These are phyloP conservation scores for Acidomyces sp. DNA, from an alignment of 495 filamentous ascomycete species.

Conservation along the genomic window DNA sequence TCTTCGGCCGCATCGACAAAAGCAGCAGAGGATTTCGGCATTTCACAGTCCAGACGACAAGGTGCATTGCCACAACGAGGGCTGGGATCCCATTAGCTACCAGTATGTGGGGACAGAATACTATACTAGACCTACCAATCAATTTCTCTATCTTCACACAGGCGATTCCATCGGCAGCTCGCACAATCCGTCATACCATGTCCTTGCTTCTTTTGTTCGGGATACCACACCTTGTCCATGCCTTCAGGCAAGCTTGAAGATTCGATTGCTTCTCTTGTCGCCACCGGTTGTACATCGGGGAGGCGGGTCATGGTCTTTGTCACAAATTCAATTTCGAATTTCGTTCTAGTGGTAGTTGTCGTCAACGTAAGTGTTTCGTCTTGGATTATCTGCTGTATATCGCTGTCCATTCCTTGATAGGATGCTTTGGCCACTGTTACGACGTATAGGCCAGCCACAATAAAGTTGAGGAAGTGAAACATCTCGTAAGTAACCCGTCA, in stretches of 20 bases:
- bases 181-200: conserved; percentile 10
- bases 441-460: neutral
- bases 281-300: neutral
- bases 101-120: neutral
- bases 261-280: neutral
- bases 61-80: neutral
- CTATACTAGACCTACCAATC: conserved; percentile 10
- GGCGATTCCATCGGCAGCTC: conserved; percentile 3
- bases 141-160: neutral
- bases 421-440: neutral
- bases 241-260: neutral
- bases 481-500: neutral
- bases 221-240: conserved; percentile 5
- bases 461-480: neutral
- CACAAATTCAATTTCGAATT: neutral
- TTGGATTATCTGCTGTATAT: conserved; percentile 3
- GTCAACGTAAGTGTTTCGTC: conserved; percentile 1
- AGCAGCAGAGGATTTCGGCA: neutral
- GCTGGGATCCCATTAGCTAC: neutral
- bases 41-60: neutral
- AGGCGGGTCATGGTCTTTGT: neutral
- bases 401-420: neutral
- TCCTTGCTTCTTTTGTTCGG: neutral
- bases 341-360: neutral
- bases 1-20: neutral